A percentile compares a stretch with the other conserved stretches of the same genome.
Evolutionary conservation across 352 stramenopile species (phyloP).

Genomic region (Globisporangium paroecandrum): DNA sequence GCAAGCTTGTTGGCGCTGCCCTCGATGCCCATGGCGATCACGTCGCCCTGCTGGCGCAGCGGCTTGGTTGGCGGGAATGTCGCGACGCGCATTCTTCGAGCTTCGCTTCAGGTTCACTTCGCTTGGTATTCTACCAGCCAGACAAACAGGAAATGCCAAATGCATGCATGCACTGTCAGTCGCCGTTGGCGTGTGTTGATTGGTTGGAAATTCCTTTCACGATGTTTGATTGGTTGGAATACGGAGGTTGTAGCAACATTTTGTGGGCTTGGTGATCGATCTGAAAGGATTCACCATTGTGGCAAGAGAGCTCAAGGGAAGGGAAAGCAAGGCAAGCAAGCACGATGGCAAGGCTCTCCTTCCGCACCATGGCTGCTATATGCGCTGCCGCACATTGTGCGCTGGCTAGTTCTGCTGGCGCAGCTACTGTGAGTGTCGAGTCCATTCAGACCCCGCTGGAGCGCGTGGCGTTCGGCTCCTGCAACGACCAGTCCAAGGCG

Average conservation of each 20-base stretch:
- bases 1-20: conserved; percentile 98
- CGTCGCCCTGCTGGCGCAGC: conserved; percentile 63
- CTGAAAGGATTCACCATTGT: background rate
- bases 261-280: background rate
- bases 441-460: conserved; percentile 39
- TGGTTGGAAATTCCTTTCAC: conserved; percentile 21
- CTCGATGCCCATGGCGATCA: conserved; percentile 97
- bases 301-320: background rate
- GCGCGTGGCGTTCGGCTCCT: conserved; percentile 74
- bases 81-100: conserved; percentile 9
- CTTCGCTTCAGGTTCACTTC: conserved; percentile 1
- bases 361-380: background rate
- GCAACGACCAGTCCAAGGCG: conserved; percentile 78
- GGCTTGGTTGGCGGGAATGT: conserved; percentile 23
- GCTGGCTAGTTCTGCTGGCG: background rate
- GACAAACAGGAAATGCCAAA: conserved; percentile 11
- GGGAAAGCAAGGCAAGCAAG: background rate
- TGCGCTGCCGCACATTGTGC: background rate
- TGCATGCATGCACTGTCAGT: conserved; percentile 9
- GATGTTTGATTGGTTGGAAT: background rate
- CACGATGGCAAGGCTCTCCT: background rate
- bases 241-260: background rate
- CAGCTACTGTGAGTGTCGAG: background rate
- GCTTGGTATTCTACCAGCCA: conserved; percentile 4
- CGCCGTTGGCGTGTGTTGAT: conserved; percentile 24